Base-by-base conservation (phyloP, 345 rosid species). In the Pistacia integerrima region DNA sequence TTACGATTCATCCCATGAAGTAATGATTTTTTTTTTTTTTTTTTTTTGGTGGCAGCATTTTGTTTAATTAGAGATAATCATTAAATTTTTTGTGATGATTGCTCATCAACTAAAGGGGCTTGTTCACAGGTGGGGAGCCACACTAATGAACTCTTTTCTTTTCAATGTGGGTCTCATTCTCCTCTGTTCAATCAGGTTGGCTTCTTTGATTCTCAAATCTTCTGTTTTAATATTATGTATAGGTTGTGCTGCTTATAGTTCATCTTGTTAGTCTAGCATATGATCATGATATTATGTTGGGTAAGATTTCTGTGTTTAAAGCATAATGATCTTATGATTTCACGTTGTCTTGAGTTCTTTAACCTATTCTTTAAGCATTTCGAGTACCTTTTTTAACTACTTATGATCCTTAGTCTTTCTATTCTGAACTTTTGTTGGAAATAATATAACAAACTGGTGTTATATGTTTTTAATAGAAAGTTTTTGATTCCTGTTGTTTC, bases 1-100 rank as follows among this genome's bases (percentile, higher is more conserved):
- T 93, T 35, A 92, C 98, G 2, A 93, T 95, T 71, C 99, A 93
- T 86, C 98, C 99, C 55, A 93, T 97, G 98, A 97, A 92, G 99
- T 97, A 96, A 84, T 73, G 58, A 18, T 46, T 63, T 5, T 41
- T 41, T 41, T 41, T 41, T 41, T 41, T 41, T 41, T 41, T 41
- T 41, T 6, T 41, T 59, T 46, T 35, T 30, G 54, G 59, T 64
- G 60, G 74, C 61, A 63, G 56, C 69, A 28, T 62, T 81, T 76
- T 74, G 9, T 64, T 71, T 79, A 30, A 49, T 66, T 22, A 35
- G 55, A 5, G 17, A 35, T 3, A 30, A 22, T 65, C 30, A 25
- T 17, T 65, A 35, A n/a, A 62, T 36, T 30, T 73, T 67, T 54
- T 67, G 60, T 59, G 70, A 73, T 78, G 28, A 76, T 77, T 35